phyloP scores from a whole-genome alignment of 768 basidiomycete genomes.

The Lactarius evosmus region DNA sequence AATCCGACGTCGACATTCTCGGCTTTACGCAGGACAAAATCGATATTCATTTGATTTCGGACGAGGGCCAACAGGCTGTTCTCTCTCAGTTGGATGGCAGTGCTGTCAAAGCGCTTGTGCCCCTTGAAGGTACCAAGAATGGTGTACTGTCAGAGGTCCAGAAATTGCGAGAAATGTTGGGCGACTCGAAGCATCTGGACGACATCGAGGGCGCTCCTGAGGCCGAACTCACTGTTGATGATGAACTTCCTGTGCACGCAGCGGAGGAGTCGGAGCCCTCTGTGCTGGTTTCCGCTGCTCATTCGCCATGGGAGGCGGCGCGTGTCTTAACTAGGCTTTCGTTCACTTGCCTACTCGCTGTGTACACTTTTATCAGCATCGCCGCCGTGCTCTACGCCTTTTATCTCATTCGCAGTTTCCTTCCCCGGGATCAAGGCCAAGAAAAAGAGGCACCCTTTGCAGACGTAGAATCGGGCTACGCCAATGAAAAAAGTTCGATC shows the following conservation, averaged over 20 bases:
- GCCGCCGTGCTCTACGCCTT: slow-evolving; percentile 30
- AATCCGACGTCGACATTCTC: slow-evolving; percentile 28
- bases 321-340: slow-evolving; percentile 16
- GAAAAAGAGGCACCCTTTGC: slow-evolving; percentile 24
- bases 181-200: slow-evolving; percentile 24
- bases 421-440: slow-evolving; percentile 28
- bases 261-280: slow-evolving; percentile 9
- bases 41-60: slow-evolving; percentile 35
- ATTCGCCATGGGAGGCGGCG: neutral
- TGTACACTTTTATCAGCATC: slow-evolving; percentile 29
- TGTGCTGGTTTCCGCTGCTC: neutral
- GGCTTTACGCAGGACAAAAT: slow-evolving; percentile 29
- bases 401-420: slow-evolving; percentile 20
- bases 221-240: slow-evolving; percentile 1
- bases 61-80: slow-evolving; percentile 34
- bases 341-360: slow-evolving; percentile 17
- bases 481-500: slow-evolving; percentile 16
- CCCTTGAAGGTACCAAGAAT: slow-evolving; percentile 27
- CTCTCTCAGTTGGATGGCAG: slow-evolving; percentile 33
- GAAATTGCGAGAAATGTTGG: slow-evolving; percentile 31
- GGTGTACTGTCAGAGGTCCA: slow-evolving; percentile 32
- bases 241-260: slow-evolving; percentile 9
- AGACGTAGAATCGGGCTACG: slow-evolving; percentile 14
- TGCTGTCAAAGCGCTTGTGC: slow-evolving; percentile 35
- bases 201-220: slow-evolving; percentile 28